Conservation (phyloP, 257 asterid species). For the Ajuga chamaepitys region DNA sequence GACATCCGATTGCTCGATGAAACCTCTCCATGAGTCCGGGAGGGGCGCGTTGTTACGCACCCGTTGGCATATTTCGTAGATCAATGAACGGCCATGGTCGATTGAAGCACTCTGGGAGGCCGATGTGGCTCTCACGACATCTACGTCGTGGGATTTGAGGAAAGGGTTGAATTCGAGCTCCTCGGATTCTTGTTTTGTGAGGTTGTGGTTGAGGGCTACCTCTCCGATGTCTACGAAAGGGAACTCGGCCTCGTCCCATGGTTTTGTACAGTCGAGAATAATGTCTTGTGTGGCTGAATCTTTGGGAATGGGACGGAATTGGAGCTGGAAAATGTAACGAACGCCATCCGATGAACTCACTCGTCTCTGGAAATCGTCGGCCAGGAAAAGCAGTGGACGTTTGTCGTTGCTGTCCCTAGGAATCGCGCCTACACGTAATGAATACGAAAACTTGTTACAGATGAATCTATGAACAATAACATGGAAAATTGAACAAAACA, state of each 20-base stretch:
- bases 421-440: constrained; percentile 41
- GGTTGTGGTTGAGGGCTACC: constrained; percentile 43
- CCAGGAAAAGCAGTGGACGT: constrained; percentile 70
- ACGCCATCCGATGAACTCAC: constrained; percentile 64
- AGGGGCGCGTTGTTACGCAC: constrained; percentile 72
- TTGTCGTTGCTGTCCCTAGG: constrained; percentile 52
- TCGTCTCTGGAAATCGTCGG: constrained; percentile 57
- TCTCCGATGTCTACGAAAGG: constrained; percentile 63
- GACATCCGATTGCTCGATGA: constrained; percentile 75
- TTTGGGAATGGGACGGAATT: constrained; percentile 42
- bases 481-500: no score
- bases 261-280: constrained; percentile 73
- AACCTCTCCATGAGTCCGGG: constrained; percentile 74
- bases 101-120: constrained; percentile 79
- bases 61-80: constrained; percentile 75
- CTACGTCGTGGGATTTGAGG: constrained; percentile 55
- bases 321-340: constrained; percentile 63
- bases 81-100: constrained; percentile 79
- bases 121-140: constrained; percentile 66
- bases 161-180: constrained; percentile 75
- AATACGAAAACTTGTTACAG: no score
- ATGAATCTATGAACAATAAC: no score
- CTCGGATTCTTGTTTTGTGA: constrained; percentile 50
- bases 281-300: constrained; percentile 45
- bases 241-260: constrained; percentile 67